Percentiles rank a stretch among this genome's conserved stretches.
phyloP scores from a whole-genome alignment of 2,329 filamentous ascomycete genomes.

The Parafenestella ontariensis region DNA sequence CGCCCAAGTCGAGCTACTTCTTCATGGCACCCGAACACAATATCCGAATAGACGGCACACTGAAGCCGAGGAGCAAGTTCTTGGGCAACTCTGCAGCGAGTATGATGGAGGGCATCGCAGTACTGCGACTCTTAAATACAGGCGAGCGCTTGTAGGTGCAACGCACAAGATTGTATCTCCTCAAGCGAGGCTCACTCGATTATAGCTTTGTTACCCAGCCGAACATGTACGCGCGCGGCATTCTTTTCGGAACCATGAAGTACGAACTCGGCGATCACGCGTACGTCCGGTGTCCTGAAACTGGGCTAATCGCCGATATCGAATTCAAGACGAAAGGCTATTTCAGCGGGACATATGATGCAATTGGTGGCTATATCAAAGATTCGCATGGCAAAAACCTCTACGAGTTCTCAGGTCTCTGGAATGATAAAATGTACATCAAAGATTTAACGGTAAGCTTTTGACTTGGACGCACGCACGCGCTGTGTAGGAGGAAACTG shows the following conservation, averaged over 20 bases:
- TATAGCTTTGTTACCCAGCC: conserved; percentile 90
- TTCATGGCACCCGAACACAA: conserved; percentile 95
- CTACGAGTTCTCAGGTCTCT: conserved; percentile 88
- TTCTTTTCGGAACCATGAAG: conserved; percentile 99
- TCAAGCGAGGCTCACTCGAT: conserved; percentile 13
- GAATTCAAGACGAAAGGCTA: conserved; percentile 99
- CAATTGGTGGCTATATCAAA: conserved; percentile 89
- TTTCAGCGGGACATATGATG: conserved; percentile 95
- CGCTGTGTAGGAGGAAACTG: not conserved
- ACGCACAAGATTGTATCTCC: not conserved
- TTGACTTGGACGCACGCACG: not conserved
- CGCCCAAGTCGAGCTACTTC: conserved; percentile 98
- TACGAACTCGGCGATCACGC: conserved; percentile 98
- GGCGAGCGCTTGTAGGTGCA: conserved; percentile 84
- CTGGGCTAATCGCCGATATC: conserved; percentile 84
- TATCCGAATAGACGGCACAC: conserved; percentile 92
- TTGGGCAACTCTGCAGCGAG: conserved; percentile 96
- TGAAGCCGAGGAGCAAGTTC: conserved; percentile 95
- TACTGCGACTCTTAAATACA: conserved; percentile 81
- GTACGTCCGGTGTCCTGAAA: conserved; percentile 87
- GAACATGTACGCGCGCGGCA: conserved; percentile 98
- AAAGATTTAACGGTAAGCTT: conserved; percentile 76
- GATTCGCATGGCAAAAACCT: conserved; percentile 84
- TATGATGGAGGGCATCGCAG: conserved; percentile 96
- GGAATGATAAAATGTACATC: conserved; percentile 94